Conservation (phyloP, 495 filamentous ascomycete species). For the Platismatia glauca region DNA sequence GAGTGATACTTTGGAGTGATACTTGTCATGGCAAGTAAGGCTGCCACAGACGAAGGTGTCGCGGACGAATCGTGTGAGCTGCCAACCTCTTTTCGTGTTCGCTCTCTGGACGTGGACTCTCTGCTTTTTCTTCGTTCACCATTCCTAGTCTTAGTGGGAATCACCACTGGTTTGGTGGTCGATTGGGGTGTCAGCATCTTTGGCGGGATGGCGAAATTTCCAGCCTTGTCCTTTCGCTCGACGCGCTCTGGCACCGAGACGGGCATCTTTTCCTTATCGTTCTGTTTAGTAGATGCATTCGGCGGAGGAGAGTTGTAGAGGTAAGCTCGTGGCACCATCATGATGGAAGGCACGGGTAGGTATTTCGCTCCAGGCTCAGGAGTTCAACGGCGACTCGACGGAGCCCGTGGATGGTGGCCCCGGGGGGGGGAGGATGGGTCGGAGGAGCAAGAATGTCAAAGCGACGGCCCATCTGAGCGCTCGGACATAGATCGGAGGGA, state of each 20-base stretch:
- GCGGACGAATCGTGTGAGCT: conserved; percentile 15
- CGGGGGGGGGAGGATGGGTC: neutral
- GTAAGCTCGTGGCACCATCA: conserved; percentile 25
- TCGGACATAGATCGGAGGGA: neutral
- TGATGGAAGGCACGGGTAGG: conserved; percentile 2
- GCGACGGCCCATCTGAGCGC: neutral
- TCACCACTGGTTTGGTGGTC: conserved; percentile 24
- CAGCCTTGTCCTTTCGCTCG: conserved; percentile 5
- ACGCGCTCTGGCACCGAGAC: conserved; percentile 6
- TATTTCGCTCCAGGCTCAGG: neutral
- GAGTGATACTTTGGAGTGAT: conserved; percentile 1
- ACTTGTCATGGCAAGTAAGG: conserved; percentile 20
- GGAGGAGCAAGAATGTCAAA: neutral
- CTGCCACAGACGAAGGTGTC: conserved; percentile 19
- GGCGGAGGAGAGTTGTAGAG: conserved; percentile 13
- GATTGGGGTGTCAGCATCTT: conserved; percentile 14
- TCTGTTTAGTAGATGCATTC: neutral
- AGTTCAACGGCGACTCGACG: neutral
- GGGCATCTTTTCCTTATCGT: neutral
- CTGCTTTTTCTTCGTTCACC: conserved; percentile 9
- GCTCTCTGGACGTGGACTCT: neutral
- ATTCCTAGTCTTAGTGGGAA: conserved; percentile 20
- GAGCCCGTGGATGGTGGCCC: neutral
- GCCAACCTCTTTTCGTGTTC: conserved; percentile 6
- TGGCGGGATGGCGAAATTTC: conserved; percentile 35